Evolutionary conservation across 164 flowering plant species (phyloP), one percentile per base, ranked within the genome.

Genomic region (Echeveria elegans): DNA sequence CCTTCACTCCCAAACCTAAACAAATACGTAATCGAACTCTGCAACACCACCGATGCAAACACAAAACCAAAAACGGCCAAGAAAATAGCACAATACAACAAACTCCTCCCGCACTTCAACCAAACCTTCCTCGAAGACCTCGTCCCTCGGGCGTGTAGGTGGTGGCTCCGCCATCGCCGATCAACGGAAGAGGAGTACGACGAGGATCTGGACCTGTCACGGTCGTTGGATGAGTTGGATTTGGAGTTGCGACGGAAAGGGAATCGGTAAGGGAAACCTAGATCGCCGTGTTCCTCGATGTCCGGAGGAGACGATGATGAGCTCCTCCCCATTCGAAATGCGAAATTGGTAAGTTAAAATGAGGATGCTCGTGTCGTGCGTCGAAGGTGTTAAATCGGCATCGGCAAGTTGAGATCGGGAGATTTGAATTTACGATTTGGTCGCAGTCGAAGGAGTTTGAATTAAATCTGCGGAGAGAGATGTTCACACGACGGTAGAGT

Each of bases 41-140:
- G 94, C 75, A 88, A 30, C 71, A 86, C 71, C 75, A 85, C 69
- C 21, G 87, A 78, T 52, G 83, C 85, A 68, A 84, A 66, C 0
- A 83, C 81, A 30, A 89, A 86, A 2, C 70, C 68, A 64, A 81
- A 74, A 0, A 86, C 75, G 28, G 84, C 83, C 26, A 82, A 64
- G 10, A 85, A 36, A 7, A 84, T 61, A 19, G 75, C 67, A 11
- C 72, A 69, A 60, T 85, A 89, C 43, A 84, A 73, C 68, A 82
- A n/a, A 15, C 79, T 75, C 59, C 65, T 71, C 28, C 83, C 83
- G 53, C 70, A 79, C 23, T 76, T 72, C 24, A 68, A 34, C 60
- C 72, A 71, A 4, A 76, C 76, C 78, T 77, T 88, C 21, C 94
- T 82, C 34, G 72, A 64, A 65, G 72, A 73, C 21, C 87, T 76